These are phyloP conservation scores for Vanilla planifolia DNA, from an alignment of 106 monocot species.

Conservation along the genomic window DNA sequence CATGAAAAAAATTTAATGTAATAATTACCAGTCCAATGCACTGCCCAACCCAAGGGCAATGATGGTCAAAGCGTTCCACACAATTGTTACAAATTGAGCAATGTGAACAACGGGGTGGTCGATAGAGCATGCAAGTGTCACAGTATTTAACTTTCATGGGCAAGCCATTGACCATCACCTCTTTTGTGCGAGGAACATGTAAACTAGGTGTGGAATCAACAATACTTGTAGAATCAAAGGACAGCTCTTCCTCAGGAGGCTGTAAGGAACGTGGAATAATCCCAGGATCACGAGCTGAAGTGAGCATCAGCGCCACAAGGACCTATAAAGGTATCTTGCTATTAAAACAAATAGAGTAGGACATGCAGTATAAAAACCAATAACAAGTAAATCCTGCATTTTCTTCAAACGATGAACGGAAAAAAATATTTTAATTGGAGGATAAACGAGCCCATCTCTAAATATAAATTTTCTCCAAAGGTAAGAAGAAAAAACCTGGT, in stretches of 20 bases:
- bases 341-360: conserved; percentile 2
- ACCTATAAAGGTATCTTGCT: conserved; percentile 26
- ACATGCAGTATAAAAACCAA: background rate
- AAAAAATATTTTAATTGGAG: too few relatives aligned
- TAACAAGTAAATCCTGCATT: too few relatives aligned
- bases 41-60: conserved; percentile 39
- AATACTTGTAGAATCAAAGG: conserved; percentile 30
- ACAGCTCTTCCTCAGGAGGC: conserved; percentile 87
- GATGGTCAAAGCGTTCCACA: conserved; percentile 38
- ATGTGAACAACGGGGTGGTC: conserved; percentile 33
- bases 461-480: too few relatives aligned
- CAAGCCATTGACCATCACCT: conserved; percentile 22
- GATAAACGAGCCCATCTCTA: too few relatives aligned
- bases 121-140: conserved; percentile 31
- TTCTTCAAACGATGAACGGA: too few relatives aligned
- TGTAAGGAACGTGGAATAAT: conserved; percentile 77
- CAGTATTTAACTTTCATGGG: conserved; percentile 31
- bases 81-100: conserved; percentile 37
- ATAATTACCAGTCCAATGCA: conserved; percentile 29
- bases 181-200: conserved; percentile 30
- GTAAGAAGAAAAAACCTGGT: too few relatives aligned
- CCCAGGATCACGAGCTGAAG: conserved; percentile 82
- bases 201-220: conserved; percentile 29
- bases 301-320: conserved; percentile 55
- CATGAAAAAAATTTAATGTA: background rate